Evolutionary conservation across 768 basidiomycete species (phyloP), one percentile per base, ranked within the genome.

Genomic region (Pleurotus cornucopiae): DNA sequence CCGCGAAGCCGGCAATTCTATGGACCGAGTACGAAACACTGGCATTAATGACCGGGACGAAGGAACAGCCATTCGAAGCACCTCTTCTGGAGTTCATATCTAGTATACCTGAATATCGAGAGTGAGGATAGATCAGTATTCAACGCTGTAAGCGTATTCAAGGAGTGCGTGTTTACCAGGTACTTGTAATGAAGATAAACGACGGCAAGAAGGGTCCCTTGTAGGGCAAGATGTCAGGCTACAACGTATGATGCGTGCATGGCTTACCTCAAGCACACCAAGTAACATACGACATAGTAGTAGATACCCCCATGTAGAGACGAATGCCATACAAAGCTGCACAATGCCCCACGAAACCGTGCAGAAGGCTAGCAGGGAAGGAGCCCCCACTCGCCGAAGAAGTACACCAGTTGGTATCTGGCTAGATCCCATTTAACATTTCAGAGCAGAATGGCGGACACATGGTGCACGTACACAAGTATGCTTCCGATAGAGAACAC

Each of bases 131-230:
- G 49, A 46, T 34, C 39, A 48, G 34, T 18, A 49, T 49, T 39
- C 38, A 20, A 59, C 11, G 26, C 9, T 7, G 16, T 40, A 48
- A 16, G 40, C 38, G 39, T 26, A 37, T 9, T 44, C 14, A 44
- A 9, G 54, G 45, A 46, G 34, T 4, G 14, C 9, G 49, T 18
- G 38, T 69, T 5, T 54, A 78, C 80, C 80, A 81, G 6, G 77
- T 77, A 30, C 76, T 73, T 57, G 81, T 76, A 21, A 80, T 71
- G 60, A 74, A 80, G 21, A 79, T 71, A 59, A 80, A 60, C 5
- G 75, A 76, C 43, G 80, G 78, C 58, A 79, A 78, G 64, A 79
- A 80, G 26, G 77, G 78, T 7, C 77, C 76, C 78, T 81, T 25
- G 46, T 23, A 53, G 21, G 49, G 43, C 3, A 16, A 25, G 5